phyloP scores from a whole-genome alignment of 768 basidiomycete species.

The Xerocomellus intermedius region DNA sequence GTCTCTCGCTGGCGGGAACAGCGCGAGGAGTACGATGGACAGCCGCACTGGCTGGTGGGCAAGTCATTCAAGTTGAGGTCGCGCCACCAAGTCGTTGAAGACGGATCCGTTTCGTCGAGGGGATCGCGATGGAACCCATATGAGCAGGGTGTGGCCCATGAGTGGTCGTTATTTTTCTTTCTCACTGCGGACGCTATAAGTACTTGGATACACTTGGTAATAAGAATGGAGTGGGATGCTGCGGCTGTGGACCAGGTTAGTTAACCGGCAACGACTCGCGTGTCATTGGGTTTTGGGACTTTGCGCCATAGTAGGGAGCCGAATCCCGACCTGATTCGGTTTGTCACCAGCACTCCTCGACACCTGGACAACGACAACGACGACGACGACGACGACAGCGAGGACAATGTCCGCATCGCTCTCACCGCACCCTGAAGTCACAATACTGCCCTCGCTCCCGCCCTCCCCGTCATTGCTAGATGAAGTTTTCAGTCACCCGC shows the following conservation, averaged over 20 bases:
- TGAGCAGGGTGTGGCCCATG: neutral
- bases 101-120: neutral
- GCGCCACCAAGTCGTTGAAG: slow-evolving; percentile 46
- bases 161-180: neutral
- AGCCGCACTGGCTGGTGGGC: slow-evolving; percentile 37
- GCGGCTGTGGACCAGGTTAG: too few species aligned
- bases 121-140: neutral
- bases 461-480: slow-evolving; percentile 40
- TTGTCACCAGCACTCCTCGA: neutral
- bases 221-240: neutral
- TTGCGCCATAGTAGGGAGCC: slow-evolving; percentile 4
- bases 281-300: slow-evolving; percentile 9
- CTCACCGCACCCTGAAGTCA: slow-evolving; percentile 10
- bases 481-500: slow-evolving; percentile 43
- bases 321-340: slow-evolving; percentile 8
- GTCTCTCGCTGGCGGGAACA: neutral
- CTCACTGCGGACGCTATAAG: neutral
- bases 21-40: too few species aligned
- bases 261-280: slow-evolving; percentile 45
- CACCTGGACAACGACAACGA: neutral
- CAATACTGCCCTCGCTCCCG: slow-evolving; percentile 33
- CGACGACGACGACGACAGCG: slow-evolving; percentile 15
- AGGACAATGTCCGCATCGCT: slow-evolving; percentile 19
- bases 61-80: slow-evolving; percentile 53
- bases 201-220: neutral